Evolutionary conservation across 83 land plant species (phyloP), one percentile per base, ranked within the genome.

Genomic region (Diphasiastrum complanatum): DNA sequence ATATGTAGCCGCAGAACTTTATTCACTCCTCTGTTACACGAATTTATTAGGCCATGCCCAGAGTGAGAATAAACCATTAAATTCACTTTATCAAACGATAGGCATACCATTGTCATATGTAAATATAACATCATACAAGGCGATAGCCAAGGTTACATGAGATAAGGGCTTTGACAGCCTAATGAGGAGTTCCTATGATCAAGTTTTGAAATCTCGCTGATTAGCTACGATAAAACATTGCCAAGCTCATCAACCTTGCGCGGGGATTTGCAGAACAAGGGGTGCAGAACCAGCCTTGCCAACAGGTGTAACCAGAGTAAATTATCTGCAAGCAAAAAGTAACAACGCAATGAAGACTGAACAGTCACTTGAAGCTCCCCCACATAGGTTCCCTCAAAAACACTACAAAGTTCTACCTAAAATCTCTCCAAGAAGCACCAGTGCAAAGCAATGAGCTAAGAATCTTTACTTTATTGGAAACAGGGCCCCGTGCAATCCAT

Each of bases 281-380:
- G 45, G 99, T 95, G 71, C 83, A 86, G 63, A 95, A 95, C 99
- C 99, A 95, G 23, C 99, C 99, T 77, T 95, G 99, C 4, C 73
- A 73, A 64, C 99, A 95, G 55, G 79, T 83, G 63, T 82, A 95
- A 11, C 92, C 80, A 6, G 96, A 81, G 65, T 95, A 89, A 5
- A 95, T 82, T 54, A 95, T 56, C 99, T 95, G 82, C 24, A 55
- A 49, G 11, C 34, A 26, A 60, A 45, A 19, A 32, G 2, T 24
- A 60, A 23, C 12, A 11, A 23, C 4, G 16, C 8, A 50, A 33
- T 60, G 8, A 55, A 24, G 23, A 2, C 1, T 26, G 65, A 22
- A 37, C 14, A n/a, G n/a, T n/a, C n/a, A n/a, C n/a, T 40, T 8
- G 43, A 40, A 8, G 16, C 43, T 8, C 43, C 8, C 43, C 8